phyloP scores from a whole-genome alignment of 2,329 filamentous ascomycete genomes.

The Setomelanomma holmii region DNA sequence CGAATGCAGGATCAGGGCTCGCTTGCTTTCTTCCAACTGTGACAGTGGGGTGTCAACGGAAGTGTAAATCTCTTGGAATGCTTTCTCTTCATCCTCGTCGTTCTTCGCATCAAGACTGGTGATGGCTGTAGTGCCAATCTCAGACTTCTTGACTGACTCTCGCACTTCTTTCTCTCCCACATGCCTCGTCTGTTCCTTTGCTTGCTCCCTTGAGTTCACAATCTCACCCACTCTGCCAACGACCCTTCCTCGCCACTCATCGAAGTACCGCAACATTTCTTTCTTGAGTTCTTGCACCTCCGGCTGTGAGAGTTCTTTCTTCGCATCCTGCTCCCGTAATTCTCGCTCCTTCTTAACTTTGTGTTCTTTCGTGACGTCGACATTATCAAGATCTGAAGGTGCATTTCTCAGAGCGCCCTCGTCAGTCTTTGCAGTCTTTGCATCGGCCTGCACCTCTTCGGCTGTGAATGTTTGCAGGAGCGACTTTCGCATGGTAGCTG shows the following conservation, averaged over 20 bases:
- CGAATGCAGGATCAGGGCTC: constrained; percentile 73
- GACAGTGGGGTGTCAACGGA: constrained; percentile 58
- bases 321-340: constrained; percentile 41
- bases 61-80: constrained; percentile 50
- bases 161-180: constrained; percentile 31
- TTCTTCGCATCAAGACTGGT: constrained; percentile 29
- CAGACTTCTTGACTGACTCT: constrained; percentile 36
- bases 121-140: constrained; percentile 34
- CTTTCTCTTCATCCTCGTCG: constrained; percentile 45
- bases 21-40: constrained; percentile 65
- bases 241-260: constrained; percentile 79
- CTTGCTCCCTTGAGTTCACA: constrained; percentile 49
- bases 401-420: constrained; percentile 33
- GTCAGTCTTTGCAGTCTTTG: constrained; percentile 25
- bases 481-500: constrained; percentile 55
- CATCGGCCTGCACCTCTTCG: constrained; percentile 29
- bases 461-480: constrained; percentile 52
- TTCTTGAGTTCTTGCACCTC: constrained; percentile 71
- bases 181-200: constrained; percentile 35
- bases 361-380: constrained; percentile 41
- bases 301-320: constrained; percentile 59
- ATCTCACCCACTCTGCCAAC: constrained; percentile 75
- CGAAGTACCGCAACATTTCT: constrained; percentile 73
- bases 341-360: constrained; percentile 38
- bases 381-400: constrained; percentile 26